These are phyloP conservation scores for Thinopyrum obtusiflorum DNA, from an alignment of 202 grass and related monocot genomes.

Conservation along the genomic window DNA sequence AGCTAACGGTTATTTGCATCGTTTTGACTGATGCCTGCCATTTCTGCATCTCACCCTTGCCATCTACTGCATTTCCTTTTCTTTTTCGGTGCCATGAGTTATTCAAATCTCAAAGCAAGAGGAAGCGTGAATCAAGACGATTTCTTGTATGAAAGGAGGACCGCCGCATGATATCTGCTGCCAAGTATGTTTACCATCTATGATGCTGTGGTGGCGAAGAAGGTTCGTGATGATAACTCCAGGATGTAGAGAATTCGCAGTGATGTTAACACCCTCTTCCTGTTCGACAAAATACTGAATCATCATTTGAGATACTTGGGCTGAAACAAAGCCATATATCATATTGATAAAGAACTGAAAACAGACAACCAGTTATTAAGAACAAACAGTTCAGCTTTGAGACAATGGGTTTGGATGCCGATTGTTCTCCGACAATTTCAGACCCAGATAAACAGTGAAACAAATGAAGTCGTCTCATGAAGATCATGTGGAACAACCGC, in stretches of 20 bases:
- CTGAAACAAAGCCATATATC: background rate
- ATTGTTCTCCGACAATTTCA: background rate
- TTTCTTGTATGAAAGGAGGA: background rate
- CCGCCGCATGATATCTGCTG: background rate
- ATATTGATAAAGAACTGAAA: background rate
- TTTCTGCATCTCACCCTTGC: background rate
- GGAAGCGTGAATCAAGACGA: background rate
- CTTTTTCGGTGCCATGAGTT: background rate
- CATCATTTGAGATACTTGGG: background rate
- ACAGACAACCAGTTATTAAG: background rate
- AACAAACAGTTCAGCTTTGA: background rate
- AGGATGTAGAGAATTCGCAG: constrained; percentile 95
- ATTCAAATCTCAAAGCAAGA: background rate
- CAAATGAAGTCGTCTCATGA: background rate
- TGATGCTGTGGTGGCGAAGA: constrained; percentile 81
- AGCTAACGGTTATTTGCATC: constrained; percentile 4
- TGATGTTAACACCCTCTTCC: constrained; percentile 81
- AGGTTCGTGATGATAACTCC: constrained; percentile 92
- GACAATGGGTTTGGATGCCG: background rate
- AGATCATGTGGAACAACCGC: background rate
- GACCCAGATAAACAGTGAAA: background rate
- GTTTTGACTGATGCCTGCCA: background rate
- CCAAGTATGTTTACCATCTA: constrained; percentile 65
- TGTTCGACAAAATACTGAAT: constrained; percentile 32
- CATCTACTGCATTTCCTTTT: background rate